A percentile compares a stretch with the other conserved stretches of the same genome.
These are phyloP conservation scores for Trypanosoma rangeli DNA, from an alignment of 208 protist genomes.

Conservation along the genomic window DNA sequence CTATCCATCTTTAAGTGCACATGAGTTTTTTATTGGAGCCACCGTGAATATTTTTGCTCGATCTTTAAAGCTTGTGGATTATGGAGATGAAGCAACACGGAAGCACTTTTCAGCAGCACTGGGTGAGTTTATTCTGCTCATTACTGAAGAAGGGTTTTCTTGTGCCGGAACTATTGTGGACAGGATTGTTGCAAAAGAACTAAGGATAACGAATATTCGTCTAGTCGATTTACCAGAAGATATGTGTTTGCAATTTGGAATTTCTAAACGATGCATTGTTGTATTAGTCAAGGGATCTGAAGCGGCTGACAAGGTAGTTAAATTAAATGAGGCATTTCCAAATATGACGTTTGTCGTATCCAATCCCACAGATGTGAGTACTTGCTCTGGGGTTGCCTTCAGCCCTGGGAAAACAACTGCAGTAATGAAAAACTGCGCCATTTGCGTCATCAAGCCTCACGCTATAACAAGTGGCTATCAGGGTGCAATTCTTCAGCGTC, in stretches of 20 bases:
- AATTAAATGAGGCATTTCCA: conserved; percentile 33
- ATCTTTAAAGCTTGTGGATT: conserved; percentile 91
- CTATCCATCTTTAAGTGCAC: conserved; percentile 76
- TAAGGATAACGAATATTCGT: conserved; percentile 73
- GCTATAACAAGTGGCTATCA: conserved; percentile 88
- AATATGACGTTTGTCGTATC: conserved; percentile 41
- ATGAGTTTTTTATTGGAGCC: conserved; percentile 91
- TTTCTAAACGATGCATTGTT: conserved; percentile 47
- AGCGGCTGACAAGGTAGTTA: conserved; percentile 48
- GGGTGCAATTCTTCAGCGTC: conserved; percentile 88
- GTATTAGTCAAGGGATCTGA: conserved; percentile 63
- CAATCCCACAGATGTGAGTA: conserved; percentile 36
- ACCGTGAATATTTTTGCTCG: conserved; percentile 93
- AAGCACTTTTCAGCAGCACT: conserved; percentile 55
- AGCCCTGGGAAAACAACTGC: conserved; percentile 79
- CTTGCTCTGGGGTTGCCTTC: conserved; percentile 37
- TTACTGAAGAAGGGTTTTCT: conserved; percentile 44
- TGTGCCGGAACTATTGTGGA: conserved; percentile 53
- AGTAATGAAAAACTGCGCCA: conserved; percentile 83
- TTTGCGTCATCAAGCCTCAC: conserved; percentile 96
- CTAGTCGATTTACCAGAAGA: conserved; percentile 61
- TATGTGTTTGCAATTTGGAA: conserved; percentile 33
- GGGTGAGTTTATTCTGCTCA: conserved; percentile 62
- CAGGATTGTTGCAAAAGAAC: conserved; percentile 45
- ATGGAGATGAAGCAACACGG: conserved; percentile 89